Conservation (phyloP, 106 monocot species). For the Dioscorea alata region DNA sequence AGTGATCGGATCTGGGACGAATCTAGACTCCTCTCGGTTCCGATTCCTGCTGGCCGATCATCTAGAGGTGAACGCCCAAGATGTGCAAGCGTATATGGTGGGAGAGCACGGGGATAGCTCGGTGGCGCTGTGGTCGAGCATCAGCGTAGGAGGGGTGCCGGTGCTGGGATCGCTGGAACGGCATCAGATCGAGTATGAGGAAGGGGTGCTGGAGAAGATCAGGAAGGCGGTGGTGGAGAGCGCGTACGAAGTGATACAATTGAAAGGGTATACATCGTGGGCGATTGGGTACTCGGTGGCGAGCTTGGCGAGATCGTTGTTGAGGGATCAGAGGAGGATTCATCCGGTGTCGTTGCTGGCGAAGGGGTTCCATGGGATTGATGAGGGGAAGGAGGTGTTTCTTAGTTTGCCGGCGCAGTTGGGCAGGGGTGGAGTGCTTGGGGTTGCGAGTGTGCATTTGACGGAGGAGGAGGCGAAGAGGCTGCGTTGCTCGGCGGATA, state of each 20-base stretch:
- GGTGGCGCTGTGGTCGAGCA: slow-evolving; percentile 92
- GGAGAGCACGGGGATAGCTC: slow-evolving; percentile 97
- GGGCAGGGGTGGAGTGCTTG: slow-evolving; percentile 44
- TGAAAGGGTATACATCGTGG: slow-evolving; percentile 94
- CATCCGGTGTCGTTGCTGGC: slow-evolving; percentile 78
- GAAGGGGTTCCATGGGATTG: slow-evolving; percentile 58
- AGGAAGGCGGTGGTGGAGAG: slow-evolving; percentile 62
- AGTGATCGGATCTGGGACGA: slow-evolving; percentile 87
- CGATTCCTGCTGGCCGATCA: slow-evolving; percentile 74
- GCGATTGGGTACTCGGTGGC: slow-evolving; percentile 86
- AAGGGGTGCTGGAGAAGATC: slow-evolving; percentile 53
- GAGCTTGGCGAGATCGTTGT: slow-evolving; percentile 54
- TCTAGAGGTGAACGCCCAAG: slow-evolving; percentile 73
- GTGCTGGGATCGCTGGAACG: slow-evolving; percentile 41
- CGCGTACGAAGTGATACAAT: slow-evolving; percentile 78
- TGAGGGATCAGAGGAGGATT: slow-evolving; percentile 73
- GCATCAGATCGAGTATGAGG: slow-evolving; percentile 27
- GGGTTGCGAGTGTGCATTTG: slow-evolving; percentile 47
- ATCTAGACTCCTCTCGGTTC: slow-evolving; percentile 82
- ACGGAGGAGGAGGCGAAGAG: slow-evolving; percentile 53
- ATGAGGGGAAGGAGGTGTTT: slow-evolving; percentile 52
- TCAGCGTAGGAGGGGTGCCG: slow-evolving; percentile 73
- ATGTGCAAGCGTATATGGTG: slow-evolving; percentile 79
- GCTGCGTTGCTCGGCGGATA: slow-evolving; percentile 34
- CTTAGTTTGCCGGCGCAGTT: slow-evolving; percentile 78